Conservation (phyloP, 2,329 filamentous ascomycete genomes). For the Helminthosporium solani region DNA sequence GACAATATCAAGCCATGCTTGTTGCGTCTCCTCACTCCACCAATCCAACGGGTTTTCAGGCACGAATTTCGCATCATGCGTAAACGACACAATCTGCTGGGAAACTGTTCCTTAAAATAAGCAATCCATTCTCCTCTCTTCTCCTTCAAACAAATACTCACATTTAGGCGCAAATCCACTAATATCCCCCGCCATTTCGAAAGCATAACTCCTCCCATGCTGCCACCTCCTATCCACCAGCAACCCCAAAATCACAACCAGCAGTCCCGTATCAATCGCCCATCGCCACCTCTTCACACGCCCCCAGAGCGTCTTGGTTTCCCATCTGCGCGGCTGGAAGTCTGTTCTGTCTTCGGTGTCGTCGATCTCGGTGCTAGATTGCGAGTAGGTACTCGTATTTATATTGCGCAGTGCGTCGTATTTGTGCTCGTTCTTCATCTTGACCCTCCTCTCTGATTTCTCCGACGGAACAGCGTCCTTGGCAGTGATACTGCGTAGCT, state of each 20-base stretch:
- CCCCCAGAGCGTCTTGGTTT: conserved; percentile 14
- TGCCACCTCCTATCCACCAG: conserved; percentile 28
- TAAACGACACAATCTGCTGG: conserved; percentile 33
- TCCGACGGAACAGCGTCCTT: background rate
- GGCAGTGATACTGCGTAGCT: background rate
- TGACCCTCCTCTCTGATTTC: conserved; percentile 9
- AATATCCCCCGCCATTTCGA: conserved; percentile 32
- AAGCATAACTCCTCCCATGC: conserved; percentile 13
- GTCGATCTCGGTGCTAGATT: conserved; percentile 31
- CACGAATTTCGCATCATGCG: conserved; percentile 24
- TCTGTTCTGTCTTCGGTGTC: conserved; percentile 21
- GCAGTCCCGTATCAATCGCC: conserved; percentile 30
- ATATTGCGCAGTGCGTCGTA: conserved; percentile 28
- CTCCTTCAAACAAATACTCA: conserved; percentile 4
- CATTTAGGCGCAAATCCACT: conserved; percentile 38
- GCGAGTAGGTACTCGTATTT: conserved; percentile 4
- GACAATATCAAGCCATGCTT: conserved; percentile 35
- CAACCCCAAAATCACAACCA: conserved; percentile 31
- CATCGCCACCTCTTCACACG: conserved; percentile 23
- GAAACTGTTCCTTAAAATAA: conserved; percentile 27
- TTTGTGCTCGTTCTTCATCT: conserved; percentile 20
- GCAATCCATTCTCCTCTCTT: background rate
- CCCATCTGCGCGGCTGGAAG: conserved; percentile 4
- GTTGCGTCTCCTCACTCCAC: conserved; percentile 30
- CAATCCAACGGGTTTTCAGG: conserved; percentile 33